A percentile compares a stretch with the other conserved stretches of the same genome.
These are phyloP conservation scores for Tylopilus sp. DNA, from an alignment of 768 basidiomycete species.

Conservation along the genomic window DNA sequence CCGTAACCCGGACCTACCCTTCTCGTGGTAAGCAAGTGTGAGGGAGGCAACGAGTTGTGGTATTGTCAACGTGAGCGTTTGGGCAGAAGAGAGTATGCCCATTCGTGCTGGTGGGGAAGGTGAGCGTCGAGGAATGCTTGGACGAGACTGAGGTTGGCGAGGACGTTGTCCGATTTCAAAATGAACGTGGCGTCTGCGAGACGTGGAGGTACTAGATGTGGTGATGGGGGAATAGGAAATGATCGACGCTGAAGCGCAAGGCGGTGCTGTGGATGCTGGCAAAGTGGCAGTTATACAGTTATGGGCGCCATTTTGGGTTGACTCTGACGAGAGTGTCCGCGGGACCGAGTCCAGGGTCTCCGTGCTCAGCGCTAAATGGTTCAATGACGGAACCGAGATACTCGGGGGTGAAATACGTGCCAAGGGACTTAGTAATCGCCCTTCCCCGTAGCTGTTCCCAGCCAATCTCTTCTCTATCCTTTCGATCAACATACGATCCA, in stretches of 20 bases:
- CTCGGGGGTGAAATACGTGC: constrained; percentile 22
- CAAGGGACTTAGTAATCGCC: constrained; percentile 18
- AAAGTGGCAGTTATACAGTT: not conserved
- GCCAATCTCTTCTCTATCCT: constrained; percentile 31
- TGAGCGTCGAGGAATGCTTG: constrained; percentile 19
- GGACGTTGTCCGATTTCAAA: constrained; percentile 14
- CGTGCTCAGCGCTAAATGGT: constrained; percentile 12
- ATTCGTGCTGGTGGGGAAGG: constrained; percentile 21
- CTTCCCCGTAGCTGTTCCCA: constrained; percentile 32
- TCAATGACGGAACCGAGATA: constrained; percentile 22
- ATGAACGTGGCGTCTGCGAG: constrained; percentile 23
- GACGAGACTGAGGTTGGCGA: constrained; percentile 1
- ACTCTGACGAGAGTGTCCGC: not conserved
- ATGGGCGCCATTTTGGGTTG: not conserved
- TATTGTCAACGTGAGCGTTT: constrained; percentile 24
- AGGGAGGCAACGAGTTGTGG: constrained; percentile 32
- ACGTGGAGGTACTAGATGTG: not conserved
- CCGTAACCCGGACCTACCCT: constrained; percentile 17
- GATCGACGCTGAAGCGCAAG: constrained; percentile 2
- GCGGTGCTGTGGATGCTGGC: not conserved
- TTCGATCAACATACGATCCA: constrained; percentile 34
- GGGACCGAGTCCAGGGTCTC: not conserved
- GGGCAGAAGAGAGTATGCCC: constrained; percentile 7
- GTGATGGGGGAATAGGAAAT: constrained; percentile 2
- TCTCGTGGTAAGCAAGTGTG: constrained; percentile 26